A percentile compares a stretch with the other conserved stretches of the same genome.
These are phyloP conservation scores for Casuarina equisetifolia DNA, from an alignment of 306 rosid species.

Conservation along the genomic window DNA sequence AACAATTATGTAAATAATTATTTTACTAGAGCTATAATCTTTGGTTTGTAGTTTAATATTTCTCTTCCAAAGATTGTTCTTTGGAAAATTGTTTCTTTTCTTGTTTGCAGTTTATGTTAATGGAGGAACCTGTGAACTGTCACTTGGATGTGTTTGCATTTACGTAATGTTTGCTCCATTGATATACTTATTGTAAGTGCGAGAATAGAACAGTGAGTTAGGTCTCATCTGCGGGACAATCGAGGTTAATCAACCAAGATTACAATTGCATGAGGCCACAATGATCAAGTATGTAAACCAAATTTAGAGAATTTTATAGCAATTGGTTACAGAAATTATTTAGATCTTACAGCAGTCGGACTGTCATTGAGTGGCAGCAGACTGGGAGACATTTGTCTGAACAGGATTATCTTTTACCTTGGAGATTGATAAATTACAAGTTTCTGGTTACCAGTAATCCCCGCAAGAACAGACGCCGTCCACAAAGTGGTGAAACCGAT, in stretches of 20 bases:
- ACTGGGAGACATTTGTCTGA: not conserved
- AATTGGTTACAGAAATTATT: no score
- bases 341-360: not conserved
- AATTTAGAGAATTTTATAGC: no score
- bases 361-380: not conserved
- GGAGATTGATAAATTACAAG: not conserved
- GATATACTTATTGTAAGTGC: no score
- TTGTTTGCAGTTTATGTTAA: not conserved
- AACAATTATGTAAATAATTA: slow-evolving; percentile 13
- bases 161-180: no score
- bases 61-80: not conserved
- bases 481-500: slow-evolving; percentile 75
- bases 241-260: no score
- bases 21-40: not conserved
- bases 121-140: not conserved
- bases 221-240: no score
- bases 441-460: slow-evolving; percentile 62
- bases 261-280: no score
- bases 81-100: not conserved
- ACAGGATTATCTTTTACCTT: not conserved
- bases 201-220: no score
- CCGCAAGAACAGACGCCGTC: slow-evolving; percentile 74
- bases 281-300: no score
- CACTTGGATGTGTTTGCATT: no score
- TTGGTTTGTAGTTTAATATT: not conserved